Percentiles rank a stretch among this genome's conserved stretches.
Evolutionary conservation across 2,329 filamentous ascomycete genomes (phyloP).

Genomic region (Apiospora phragmitis): DNA sequence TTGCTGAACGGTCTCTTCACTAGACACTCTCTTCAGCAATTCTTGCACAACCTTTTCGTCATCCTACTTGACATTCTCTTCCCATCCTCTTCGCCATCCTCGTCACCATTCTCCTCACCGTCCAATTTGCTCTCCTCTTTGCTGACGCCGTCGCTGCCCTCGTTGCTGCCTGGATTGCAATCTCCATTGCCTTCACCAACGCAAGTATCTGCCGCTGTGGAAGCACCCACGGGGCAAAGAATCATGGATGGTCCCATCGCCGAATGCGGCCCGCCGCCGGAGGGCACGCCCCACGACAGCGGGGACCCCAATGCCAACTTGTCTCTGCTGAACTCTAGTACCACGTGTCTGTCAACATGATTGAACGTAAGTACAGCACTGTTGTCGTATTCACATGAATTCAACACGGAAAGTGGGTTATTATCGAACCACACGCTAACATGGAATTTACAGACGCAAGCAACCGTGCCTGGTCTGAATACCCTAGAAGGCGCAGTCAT

Average conservation of each 20-base stretch:
- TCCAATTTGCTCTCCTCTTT: not conserved
- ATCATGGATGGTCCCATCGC: not conserved
- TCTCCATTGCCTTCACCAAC: not conserved
- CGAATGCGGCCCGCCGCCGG: not conserved
- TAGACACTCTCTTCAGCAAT: too few relatives aligned
- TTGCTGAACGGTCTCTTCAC: not conserved
- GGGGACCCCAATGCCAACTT: not conserved
- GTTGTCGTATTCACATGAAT: not conserved
- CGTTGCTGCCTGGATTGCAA: not conserved
- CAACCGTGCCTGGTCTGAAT: not conserved
- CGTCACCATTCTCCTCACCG: not conserved
- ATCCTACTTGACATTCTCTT: not conserved
- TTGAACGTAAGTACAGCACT: not conserved
- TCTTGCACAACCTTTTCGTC: not conserved
- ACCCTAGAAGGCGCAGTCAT: not conserved
- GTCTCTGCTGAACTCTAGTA: not conserved
- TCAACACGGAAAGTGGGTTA: not conserved
- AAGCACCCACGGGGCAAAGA: not conserved
- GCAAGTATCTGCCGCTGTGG: too few relatives aligned
- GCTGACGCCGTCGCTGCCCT: not conserved
- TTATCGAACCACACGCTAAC: not conserved
- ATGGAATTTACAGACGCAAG: not conserved
- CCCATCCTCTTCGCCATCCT: not conserved
- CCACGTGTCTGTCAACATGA: not conserved
- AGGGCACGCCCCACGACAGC: not conserved